These are phyloP conservation scores for Fraxinus platypoda DNA, from an alignment of 305 asterid genomes.

Conservation along the genomic window DNA sequence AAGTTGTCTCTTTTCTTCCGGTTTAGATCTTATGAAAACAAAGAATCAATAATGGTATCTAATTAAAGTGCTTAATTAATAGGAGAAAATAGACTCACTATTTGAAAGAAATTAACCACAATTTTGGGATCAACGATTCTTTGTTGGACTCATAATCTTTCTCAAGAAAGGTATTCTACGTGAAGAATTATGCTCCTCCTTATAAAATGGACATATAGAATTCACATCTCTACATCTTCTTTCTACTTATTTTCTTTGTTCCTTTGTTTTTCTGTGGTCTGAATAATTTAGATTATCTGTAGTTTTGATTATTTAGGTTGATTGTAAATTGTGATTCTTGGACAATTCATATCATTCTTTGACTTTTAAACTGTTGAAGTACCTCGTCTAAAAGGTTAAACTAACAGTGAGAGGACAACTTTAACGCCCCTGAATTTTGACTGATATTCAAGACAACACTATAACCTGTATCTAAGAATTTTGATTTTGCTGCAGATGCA, in stretches of 20 bases:
- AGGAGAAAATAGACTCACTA: not conserved
- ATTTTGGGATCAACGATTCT: slow-evolving; percentile 10
- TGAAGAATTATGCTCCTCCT: not conserved
- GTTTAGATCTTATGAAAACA: not conserved
- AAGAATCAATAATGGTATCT: not conserved
- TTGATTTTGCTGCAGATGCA: slow-evolving; percentile 21
- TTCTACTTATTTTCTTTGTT: slow-evolving; percentile 2
- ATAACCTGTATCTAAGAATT: not conserved
- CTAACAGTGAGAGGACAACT: not conserved
- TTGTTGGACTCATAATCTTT: not conserved
- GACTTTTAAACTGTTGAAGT: not conserved
- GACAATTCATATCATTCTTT: not conserved
- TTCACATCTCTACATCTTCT: not conserved
- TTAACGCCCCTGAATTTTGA: not conserved
- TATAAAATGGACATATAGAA: not conserved
- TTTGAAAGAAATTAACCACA: not conserved
- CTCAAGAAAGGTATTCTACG: not conserved
- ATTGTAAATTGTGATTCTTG: not conserved
- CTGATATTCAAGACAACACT: not conserved
- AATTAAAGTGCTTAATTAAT: not conserved
- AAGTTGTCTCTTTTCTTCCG: slow-evolving; percentile 26
- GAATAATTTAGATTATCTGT: not conserved
- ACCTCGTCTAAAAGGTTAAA: not conserved
- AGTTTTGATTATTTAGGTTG: not conserved
- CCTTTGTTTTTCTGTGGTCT: not conserved